Evolutionary conservation across 2,329 filamentous ascomycete species (phyloP).

Genomic region (Ophiocordyceps camponoti-leonardi): DNA sequence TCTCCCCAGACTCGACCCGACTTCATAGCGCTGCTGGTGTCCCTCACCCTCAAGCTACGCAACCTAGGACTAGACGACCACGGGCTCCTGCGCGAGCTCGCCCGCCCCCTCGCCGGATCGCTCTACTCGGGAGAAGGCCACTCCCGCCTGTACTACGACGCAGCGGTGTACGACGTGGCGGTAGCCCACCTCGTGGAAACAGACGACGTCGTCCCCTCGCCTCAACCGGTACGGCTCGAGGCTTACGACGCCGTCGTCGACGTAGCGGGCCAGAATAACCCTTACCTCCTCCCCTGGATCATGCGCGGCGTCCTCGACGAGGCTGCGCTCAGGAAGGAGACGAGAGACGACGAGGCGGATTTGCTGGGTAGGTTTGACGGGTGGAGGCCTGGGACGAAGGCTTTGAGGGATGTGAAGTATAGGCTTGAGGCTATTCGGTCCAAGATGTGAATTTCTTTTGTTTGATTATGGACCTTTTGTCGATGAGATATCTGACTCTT

Average conservation of each 20-base stretch:
- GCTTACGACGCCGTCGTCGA: constrained; percentile 4
- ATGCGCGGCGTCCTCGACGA: constrained; percentile 90
- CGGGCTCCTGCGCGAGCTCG: constrained; percentile 80
- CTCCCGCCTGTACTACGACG: constrained; percentile 81
- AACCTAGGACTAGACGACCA: constrained; percentile 90
- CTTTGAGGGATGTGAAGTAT: constrained; percentile 90
- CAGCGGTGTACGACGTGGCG: constrained; percentile 66
- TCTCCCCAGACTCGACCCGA: constrained; percentile 43
- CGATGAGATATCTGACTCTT: too few species aligned
- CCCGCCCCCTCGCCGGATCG: constrained; percentile 72
- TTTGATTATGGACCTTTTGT: too few species aligned
- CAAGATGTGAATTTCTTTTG: constrained; percentile 57
- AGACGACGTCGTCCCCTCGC: constrained; percentile 27
- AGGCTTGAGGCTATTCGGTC: constrained; percentile 80
- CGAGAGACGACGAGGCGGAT: constrained; percentile 59
- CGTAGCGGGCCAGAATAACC: constrained; percentile 37
- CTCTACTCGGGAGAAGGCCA: constrained; percentile 88
- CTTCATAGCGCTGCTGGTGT: constrained; percentile 84
- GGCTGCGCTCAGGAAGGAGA: constrained; percentile 68
- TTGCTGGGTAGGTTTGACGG: constrained; percentile 79
- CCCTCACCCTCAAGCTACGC: constrained; percentile 81
- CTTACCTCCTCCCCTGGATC: constrained; percentile 86
- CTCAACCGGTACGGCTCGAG: constrained; percentile 12
- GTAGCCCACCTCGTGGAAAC: constrained; percentile 61
- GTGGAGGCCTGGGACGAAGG: constrained; percentile 83